A percentile compares a stretch with the other conserved stretches of the same genome.
Conservation (phyloP, 495 filamentous ascomycete species). For the Tetracladium setigerum region DNA sequence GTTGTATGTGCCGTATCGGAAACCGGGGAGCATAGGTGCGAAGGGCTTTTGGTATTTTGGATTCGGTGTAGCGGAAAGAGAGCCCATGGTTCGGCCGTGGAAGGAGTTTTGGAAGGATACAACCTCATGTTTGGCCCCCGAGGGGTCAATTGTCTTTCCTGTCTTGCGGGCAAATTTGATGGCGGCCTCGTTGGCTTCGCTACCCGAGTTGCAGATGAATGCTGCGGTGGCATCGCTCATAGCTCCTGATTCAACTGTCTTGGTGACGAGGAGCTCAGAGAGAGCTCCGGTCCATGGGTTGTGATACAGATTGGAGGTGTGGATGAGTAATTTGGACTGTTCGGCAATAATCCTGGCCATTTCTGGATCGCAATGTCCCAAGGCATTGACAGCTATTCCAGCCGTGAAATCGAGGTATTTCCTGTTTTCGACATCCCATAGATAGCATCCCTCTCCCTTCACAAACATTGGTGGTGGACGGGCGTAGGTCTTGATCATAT, state of each 20-base stretch:
- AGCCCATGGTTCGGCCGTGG: constrained; percentile 94
- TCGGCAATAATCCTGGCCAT: constrained; percentile 57
- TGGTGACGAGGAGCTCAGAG: constrained; percentile 73
- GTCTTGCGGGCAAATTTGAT: constrained; percentile 95
- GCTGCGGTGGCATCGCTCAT: constrained; percentile 77
- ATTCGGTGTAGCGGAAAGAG: constrained; percentile 90
- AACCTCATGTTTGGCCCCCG: constrained; percentile 70
- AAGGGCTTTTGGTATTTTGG: constrained; percentile 97
- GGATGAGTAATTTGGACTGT: constrained; percentile 77
- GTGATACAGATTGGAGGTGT: constrained; percentile 92
- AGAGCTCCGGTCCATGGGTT: constrained; percentile 89
- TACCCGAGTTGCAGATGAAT: constrained; percentile 92
- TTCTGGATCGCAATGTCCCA: constrained; percentile 79
- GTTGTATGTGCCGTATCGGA: constrained; percentile 80
- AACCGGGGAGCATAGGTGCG: constrained; percentile 90
- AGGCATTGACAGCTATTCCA: constrained; percentile 89
- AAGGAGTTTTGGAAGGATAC: constrained; percentile 87
- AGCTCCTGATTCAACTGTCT: constrained; percentile 63
- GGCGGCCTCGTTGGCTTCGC: constrained; percentile 94
- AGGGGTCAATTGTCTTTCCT: constrained; percentile 63
- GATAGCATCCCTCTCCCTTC: constrained; percentile 73
- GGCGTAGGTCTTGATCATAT: constrained; percentile 92
- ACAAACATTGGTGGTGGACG: constrained; percentile 87
- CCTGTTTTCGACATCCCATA: constrained; percentile 85
- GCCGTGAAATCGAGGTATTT: constrained; percentile 91